Conservation (phyloP, 1,139 yeast species). For the Candida albicans region DNA sequence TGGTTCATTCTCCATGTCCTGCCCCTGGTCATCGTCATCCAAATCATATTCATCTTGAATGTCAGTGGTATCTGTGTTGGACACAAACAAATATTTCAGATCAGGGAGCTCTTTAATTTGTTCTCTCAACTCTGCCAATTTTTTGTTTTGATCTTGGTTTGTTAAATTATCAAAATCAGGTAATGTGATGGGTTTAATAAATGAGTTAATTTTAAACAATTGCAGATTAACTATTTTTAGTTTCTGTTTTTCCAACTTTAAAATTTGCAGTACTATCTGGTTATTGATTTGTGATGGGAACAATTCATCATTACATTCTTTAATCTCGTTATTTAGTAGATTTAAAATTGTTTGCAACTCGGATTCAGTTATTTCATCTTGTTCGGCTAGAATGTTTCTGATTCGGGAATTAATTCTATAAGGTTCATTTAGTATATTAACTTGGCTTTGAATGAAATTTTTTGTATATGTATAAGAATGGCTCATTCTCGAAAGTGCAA, state of each 20-base stretch:
- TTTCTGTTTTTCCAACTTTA: constrained; percentile 34
- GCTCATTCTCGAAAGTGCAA: constrained; percentile 11
- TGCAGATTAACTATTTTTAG: constrained; percentile 29
- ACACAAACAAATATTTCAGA: constrained; percentile 26
- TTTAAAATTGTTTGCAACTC: constrained; percentile 26
- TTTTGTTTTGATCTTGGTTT: constrained; percentile 10
- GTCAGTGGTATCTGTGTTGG: constrained; percentile 7
- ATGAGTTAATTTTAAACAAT: constrained; percentile 21
- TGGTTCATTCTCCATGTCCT: constrained; percentile 5
- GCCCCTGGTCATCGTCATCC: constrained; percentile 8
- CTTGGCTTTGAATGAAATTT: constrained; percentile 30
- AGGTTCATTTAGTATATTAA: constrained; percentile 26
- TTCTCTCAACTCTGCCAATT: constrained; percentile 21
- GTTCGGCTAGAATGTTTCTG: constrained; percentile 16
- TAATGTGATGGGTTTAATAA: constrained; percentile 31
- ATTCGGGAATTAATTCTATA: constrained; percentile 19
- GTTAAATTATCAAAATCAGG: constrained; percentile 23
- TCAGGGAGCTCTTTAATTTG: constrained; percentile 37
- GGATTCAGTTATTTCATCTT: constrained; percentile 16
- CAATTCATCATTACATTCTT: constrained; percentile 28
- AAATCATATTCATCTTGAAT: constrained; percentile 9
- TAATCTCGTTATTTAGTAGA: constrained; percentile 29
- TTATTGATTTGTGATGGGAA: constrained; percentile 34
- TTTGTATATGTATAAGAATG: constrained; percentile 29
- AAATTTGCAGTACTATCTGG: constrained; percentile 38